These are phyloP conservation scores for Friedmanniomyces endolithicus DNA, from an alignment of 495 filamentous ascomycete species.

Conservation along the genomic window DNA sequence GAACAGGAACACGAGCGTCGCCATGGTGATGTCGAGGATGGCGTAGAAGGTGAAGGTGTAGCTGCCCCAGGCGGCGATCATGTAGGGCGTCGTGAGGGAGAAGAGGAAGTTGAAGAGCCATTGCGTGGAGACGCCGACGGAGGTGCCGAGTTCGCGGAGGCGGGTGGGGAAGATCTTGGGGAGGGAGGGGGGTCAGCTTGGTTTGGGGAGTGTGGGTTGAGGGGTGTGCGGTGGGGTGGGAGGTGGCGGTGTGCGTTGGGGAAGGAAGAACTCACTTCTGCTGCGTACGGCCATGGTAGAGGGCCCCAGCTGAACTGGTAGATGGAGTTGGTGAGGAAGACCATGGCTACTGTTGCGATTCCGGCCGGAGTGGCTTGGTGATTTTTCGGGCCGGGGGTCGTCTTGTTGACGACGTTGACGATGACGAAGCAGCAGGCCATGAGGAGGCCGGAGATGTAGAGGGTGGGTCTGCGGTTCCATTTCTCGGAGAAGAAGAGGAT, in stretches of 20 bases:
- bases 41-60: slow-evolving; percentile 6
- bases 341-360: slow-evolving; percentile 20
- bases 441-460: slow-evolving; percentile 3
- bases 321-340: slow-evolving; percentile 18
- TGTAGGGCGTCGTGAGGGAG: slow-evolving; percentile 26
- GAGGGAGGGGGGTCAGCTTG: slow-evolving; percentile 14
- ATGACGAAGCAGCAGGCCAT: slow-evolving; percentile 18
- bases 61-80: slow-evolving; percentile 3
- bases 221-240: too few species aligned
- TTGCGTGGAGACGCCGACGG: slow-evolving; percentile 54
- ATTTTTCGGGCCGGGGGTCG: background rate
- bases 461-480: slow-evolving; percentile 9
- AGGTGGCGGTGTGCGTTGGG: too few species aligned
- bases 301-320: slow-evolving; percentile 20
- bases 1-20: slow-evolving; percentile 35
- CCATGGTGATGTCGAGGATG: slow-evolving; percentile 4
- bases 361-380: slow-evolving; percentile 6
- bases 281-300: slow-evolving; percentile 45
- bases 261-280: slow-evolving; percentile 3
- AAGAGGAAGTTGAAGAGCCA: slow-evolving; percentile 61
- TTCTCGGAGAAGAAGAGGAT: slow-evolving; percentile 17
- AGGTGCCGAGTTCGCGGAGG: slow-evolving; percentile 57
- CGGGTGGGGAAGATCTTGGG: slow-evolving; percentile 61
- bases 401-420: slow-evolving; percentile 14
- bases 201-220: background rate